Evolutionary conservation across 306 rosid genomes (phyloP).

Genomic region (Neltuma alba): DNA sequence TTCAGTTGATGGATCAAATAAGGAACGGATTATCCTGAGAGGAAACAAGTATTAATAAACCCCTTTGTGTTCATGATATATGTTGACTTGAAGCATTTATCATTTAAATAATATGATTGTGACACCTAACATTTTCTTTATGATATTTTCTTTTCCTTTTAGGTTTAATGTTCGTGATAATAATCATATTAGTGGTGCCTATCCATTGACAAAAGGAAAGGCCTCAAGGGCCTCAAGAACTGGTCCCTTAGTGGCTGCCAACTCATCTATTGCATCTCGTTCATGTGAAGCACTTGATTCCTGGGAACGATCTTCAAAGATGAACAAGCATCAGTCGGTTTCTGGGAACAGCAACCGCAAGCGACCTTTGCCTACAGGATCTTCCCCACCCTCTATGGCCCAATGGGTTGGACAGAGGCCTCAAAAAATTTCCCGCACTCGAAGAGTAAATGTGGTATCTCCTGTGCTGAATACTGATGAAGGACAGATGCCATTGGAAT

Average conservation of each 20-base stretch:
- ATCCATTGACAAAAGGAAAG: constrained; percentile 67
- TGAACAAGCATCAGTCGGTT: constrained; percentile 51
- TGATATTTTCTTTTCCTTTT: constrained; percentile 16
- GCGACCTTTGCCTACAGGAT: constrained; percentile 59
- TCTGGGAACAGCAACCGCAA: constrained; percentile 57
- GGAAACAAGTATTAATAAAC: constrained; percentile 66
- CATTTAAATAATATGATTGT: constrained; percentile 14
- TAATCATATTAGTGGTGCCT: constrained; percentile 48
- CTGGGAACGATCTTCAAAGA: constrained; percentile 61
- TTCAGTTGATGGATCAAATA: constrained; percentile 54
- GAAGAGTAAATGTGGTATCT: constrained; percentile 76
- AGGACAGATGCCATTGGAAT: constrained; percentile 57
- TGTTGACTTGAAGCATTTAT: constrained; percentile 28
- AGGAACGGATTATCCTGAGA: constrained; percentile 55
- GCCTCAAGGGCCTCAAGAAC: constrained; percentile 74
- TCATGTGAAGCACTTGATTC: constrained; percentile 60
- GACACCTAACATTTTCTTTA: constrained; percentile 1
- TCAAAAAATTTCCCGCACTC: constrained; percentile 73
- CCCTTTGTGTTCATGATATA: constrained; percentile 27
- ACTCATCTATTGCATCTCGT: constrained; percentile 57
- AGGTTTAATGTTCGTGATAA: constrained; percentile 64
- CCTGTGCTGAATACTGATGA: constrained; percentile 73
- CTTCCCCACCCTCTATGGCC: constrained; percentile 71
- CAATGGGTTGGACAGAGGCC: constrained; percentile 96
- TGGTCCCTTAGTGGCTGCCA: constrained; percentile 57